Evolutionary conservation across 345 rosid species (phyloP).

Genomic region (Anastatica hierochuntica): DNA sequence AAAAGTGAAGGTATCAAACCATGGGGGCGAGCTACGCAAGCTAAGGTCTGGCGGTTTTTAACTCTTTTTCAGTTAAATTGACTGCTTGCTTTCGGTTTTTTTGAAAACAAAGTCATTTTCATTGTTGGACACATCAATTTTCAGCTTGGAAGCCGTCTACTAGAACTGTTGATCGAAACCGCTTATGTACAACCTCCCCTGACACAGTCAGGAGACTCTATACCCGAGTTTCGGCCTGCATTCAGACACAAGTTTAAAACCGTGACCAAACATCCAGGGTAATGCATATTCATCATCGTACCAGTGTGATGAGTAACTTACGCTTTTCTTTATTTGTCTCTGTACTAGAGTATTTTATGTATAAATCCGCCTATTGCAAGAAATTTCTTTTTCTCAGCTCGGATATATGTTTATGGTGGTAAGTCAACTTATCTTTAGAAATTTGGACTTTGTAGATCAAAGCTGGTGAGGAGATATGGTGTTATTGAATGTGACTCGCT

Average conservation of each 20-base stretch:
- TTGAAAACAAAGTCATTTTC: neutral
- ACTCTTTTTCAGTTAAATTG: neutral
- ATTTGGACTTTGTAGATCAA: slow-evolving; percentile 41
- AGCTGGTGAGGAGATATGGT: slow-evolving; percentile 56
- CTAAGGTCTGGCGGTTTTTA: slow-evolving; percentile 48
- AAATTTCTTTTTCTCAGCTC: too few species aligned
- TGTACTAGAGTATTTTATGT: too few species aligned
- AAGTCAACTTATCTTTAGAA: neutral
- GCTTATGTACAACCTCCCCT: slow-evolving; percentile 84
- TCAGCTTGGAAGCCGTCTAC: slow-evolving; percentile 88
- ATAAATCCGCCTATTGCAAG: too few species aligned
- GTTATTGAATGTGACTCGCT: slow-evolving; percentile 83
- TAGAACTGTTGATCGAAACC: slow-evolving; percentile 66
- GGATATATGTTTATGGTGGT: neutral
- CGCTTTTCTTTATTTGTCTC: too few species aligned
- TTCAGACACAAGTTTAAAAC: slow-evolving; percentile 64
- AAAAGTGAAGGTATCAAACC: slow-evolving; percentile 57
- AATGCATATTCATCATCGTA: neutral
- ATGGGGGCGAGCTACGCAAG: slow-evolving; percentile 83
- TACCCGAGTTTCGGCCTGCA: slow-evolving; percentile 92
- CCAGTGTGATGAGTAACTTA: too few species aligned
- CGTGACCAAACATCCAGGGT: slow-evolving; percentile 54
- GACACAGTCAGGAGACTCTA: slow-evolving; percentile 49
- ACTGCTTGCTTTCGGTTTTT: too few species aligned
- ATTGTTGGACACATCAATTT: slow-evolving; percentile 1